These are phyloP conservation scores for Apiospora malaysiana DNA, from an alignment of 2,329 filamentous ascomycete species.

Conservation along the genomic window DNA sequence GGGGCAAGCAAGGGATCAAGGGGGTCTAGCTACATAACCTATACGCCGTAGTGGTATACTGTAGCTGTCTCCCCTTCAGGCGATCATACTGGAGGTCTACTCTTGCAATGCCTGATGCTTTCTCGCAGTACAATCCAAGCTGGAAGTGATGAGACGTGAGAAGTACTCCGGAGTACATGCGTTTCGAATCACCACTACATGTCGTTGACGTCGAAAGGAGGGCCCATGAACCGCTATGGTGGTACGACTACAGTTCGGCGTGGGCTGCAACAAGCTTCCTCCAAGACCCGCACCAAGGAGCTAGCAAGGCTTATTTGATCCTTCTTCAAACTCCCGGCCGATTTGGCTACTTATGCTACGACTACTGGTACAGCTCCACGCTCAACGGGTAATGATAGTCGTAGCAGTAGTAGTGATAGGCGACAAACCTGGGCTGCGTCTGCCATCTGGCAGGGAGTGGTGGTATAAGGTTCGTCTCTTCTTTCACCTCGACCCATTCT, in stretches of 20 bases:
- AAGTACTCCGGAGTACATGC: too few relatives aligned
- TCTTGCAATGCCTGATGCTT: too few relatives aligned
- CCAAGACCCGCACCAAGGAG: slow-evolving; percentile 9
- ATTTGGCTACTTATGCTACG: neutral
- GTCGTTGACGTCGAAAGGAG: neutral
- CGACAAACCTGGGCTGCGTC: neutral
- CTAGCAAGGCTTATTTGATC: slow-evolving; percentile 6
- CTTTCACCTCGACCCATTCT: neutral
- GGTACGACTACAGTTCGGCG: neutral
- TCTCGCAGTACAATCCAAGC: too few relatives aligned
- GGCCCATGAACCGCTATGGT: neutral
- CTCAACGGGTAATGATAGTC: neutral
- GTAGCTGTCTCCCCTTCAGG: neutral
- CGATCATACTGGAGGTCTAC: neutral
- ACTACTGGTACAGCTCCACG: too few relatives aligned
- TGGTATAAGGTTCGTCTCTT: slow-evolving; percentile 8
- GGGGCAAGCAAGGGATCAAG: neutral
- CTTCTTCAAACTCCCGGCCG: slow-evolving; percentile 3
- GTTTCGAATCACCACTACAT: neutral
- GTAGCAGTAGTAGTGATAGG: neutral
- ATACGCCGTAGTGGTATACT: too few relatives aligned
- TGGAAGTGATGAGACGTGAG: too few relatives aligned
- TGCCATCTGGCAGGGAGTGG: too few relatives aligned
- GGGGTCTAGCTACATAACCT: neutral
- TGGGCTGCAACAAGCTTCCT: slow-evolving; percentile 7